Evolutionary conservation across 2,329 filamentous ascomycete genomes (phyloP).

Genomic region (Alternaria longipes): DNA sequence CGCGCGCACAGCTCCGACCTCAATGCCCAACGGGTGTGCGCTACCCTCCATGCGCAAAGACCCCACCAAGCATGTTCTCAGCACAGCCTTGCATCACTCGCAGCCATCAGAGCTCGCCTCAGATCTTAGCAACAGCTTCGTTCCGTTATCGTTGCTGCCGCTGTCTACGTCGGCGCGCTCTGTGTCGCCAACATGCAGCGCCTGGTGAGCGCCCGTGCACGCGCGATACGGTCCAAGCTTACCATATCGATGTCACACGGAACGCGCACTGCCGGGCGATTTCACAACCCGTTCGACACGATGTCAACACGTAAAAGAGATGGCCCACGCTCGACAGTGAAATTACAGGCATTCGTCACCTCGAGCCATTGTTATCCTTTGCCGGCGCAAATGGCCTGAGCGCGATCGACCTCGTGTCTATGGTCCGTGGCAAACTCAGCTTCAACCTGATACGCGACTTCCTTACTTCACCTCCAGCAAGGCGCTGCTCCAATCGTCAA

Average conservation of each 20-base stretch:
- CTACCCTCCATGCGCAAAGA: neutral
- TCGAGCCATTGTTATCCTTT: conserved; percentile 2
- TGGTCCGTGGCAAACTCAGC: neutral
- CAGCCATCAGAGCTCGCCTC: neutral
- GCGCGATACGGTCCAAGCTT: conserved; percentile 11
- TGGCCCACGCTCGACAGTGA: conserved; percentile 8
- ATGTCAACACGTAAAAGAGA: conserved; percentile 10
- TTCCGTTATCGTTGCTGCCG: neutral
- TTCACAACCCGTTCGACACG: conserved; percentile 12
- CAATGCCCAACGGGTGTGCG: neutral
- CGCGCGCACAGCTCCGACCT: too few species aligned
- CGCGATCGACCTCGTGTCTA: neutral
- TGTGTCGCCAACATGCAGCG: conserved; percentile 12
- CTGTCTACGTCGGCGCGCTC: conserved; percentile 15
- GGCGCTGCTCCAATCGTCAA: too few species aligned
- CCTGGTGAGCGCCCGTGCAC: conserved; percentile 17
- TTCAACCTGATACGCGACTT: too few species aligned
- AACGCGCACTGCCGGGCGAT: conserved; percentile 1
- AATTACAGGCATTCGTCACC: conserved; percentile 1
- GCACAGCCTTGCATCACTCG: conserved; percentile 3
- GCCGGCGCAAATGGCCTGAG: conserved; percentile 2
- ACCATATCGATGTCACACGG: conserved; percentile 8
- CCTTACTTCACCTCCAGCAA: too few species aligned
- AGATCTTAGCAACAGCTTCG: neutral
- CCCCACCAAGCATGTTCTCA: conserved; percentile 1